Evolutionary conservation across 2,329 filamentous ascomycete species (phyloP).

Genomic region (Botrytis cinerea): DNA sequence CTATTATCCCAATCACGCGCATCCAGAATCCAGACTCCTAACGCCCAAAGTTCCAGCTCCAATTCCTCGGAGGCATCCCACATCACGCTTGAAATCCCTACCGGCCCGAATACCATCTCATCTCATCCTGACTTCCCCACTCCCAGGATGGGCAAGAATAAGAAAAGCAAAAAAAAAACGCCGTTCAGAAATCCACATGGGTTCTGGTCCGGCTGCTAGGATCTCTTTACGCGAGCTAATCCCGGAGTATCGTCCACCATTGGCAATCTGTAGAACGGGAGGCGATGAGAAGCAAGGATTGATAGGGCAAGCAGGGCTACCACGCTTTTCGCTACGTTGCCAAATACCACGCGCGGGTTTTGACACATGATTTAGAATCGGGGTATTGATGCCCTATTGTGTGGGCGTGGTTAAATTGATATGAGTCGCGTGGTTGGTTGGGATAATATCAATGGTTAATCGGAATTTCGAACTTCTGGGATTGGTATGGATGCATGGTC

Average conservation of each 20-base stretch:
- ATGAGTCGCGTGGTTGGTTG: neutral
- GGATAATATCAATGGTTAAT: neutral
- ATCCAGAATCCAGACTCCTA: neutral
- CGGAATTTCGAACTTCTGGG: neutral
- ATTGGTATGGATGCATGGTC: neutral
- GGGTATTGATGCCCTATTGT: neutral
- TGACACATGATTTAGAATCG: neutral
- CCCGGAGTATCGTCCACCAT: neutral
- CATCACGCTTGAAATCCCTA: neutral
- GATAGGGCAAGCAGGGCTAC: slow-evolving; percentile 7
- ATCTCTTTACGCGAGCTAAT: neutral
- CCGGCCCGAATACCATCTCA: slow-evolving; percentile 3
- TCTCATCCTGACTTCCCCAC: neutral
- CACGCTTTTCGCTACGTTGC: neutral
- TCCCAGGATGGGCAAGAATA: neutral
- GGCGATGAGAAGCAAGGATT: neutral
- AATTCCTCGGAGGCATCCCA: neutral
- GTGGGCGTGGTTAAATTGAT: neutral
- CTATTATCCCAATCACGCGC: neutral
- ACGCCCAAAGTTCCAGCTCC: slow-evolving; percentile 5
- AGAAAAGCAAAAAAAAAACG: neutral
- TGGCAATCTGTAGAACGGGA: neutral
- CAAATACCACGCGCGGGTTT: neutral
- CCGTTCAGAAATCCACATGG: neutral
- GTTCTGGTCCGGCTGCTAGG: neutral